Evolutionary conservation across 1,139 yeast species (phyloP), one percentile per base, ranked within the genome.

Genomic region (Geotrichum australiense): DNA sequence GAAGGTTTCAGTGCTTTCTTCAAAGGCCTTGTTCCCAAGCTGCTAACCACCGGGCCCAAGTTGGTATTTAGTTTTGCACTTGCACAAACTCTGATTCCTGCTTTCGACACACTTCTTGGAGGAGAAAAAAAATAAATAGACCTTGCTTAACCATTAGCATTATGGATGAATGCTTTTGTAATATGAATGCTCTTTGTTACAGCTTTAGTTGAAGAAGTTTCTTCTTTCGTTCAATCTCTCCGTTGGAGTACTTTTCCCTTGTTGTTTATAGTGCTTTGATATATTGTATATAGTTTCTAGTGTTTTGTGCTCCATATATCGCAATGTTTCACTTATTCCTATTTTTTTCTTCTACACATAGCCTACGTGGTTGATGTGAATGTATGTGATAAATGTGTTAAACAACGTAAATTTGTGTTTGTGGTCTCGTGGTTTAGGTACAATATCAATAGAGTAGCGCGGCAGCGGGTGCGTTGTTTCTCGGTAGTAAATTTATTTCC

Each of bases 41-140:
- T 91, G 59, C 75, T 91, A 64, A 91, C 98, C 41, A 89, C 98
- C 37, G 99, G 98, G 53, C 99, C 99, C 47, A 91, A 91, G 71
- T 76, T 91, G 58, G 98, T 91, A 41, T 91, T 91, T 66, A 84
- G 95, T 20, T 91, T 91, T 62, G 97, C 98, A 11, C 70, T 91
- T 63, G 98, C 97, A 36, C 98, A 91, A 69, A 74, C 95, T 35
- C 77, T 91, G 71, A 91, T 91, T 54, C 97, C 98, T 48, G 94
- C 94, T 52, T 86, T 89, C 59, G 98, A 91, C 64, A 78, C 78
- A 55, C 54, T 80, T 16, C 34, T 45, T 16, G 42, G 46, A 11
- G 46, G 39, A 21, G 35, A 35, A 20, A 29, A 36, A 27, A 34
- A 33, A 20, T 32, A 31, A 31, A 22, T 10, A 14, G n/a, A n/a